Percentiles rank a stretch among this genome's conserved stretches.
phyloP scores from a whole-genome alignment of 345 rosid species.

The Brassica nigra region DNA sequence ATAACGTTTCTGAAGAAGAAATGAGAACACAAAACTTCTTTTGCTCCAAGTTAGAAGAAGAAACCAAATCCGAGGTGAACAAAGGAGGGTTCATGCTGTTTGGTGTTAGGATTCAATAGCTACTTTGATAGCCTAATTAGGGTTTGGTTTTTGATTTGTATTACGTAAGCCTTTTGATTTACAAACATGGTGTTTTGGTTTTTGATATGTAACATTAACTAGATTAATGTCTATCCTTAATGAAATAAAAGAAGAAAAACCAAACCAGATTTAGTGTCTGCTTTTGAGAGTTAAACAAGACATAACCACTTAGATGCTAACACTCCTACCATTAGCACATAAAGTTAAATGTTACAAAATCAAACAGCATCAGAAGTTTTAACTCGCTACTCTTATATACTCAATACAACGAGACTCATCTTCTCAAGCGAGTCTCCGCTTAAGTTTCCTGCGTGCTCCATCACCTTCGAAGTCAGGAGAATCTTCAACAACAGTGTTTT shows the following conservation, averaged over 20 bases:
- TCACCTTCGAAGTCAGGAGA: constrained; percentile 42
- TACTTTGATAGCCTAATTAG: constrained; percentile 2
- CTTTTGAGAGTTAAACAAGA: background rate
- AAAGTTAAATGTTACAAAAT: constrained; percentile 19
- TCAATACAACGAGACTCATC: background rate
- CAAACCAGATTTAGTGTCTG: background rate
- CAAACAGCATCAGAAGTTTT: constrained; percentile 2
- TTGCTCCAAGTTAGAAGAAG: constrained; percentile 30
- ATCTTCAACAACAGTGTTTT: constrained; percentile 58
- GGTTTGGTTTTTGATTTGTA: constrained; percentile 25
- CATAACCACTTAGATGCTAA: background rate
- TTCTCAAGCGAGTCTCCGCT: constrained; percentile 51
- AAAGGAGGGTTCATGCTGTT: constrained; percentile 50
- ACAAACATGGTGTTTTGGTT: constrained; percentile 8
- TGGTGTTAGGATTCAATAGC: constrained; percentile 52
- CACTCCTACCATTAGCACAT: constrained; percentile 5
- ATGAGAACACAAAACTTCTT: constrained; percentile 15
- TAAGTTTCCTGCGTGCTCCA: constrained; percentile 47
- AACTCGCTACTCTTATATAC: constrained; percentile 20
- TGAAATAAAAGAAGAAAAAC: background rate
- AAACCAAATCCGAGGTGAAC: constrained; percentile 28
- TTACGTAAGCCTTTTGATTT: background rate
- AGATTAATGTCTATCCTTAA: constrained; percentile 4
- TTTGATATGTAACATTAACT: constrained; percentile 3
- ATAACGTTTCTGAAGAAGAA: constrained; percentile 9